Conservation (phyloP, 1,284 basidiomycete genomes). For the Trichosporon sp. region DNA sequence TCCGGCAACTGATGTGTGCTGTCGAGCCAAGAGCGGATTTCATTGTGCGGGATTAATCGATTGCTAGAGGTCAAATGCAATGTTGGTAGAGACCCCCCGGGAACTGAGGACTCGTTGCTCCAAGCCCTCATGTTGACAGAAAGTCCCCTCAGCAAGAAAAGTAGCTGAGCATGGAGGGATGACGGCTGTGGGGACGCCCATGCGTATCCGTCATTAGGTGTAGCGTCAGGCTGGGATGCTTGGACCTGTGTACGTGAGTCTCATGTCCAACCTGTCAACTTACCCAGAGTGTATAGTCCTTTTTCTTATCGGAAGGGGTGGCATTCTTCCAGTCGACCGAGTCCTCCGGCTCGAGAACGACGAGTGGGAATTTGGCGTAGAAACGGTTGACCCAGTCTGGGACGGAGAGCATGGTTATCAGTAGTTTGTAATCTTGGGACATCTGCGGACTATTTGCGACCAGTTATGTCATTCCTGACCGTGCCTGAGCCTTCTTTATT, state of each 20-base stretch:
- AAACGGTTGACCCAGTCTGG: slow-evolving; percentile 35
- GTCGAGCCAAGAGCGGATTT: slow-evolving; percentile 39
- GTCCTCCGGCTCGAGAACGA: slow-evolving; percentile 40
- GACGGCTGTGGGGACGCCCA: slow-evolving; percentile 36
- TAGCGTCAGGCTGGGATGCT: slow-evolving; percentile 13
- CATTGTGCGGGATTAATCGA: slow-evolving; percentile 26
- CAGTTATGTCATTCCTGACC: neutral
- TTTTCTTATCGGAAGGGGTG: neutral
- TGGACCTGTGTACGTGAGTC: slow-evolving; percentile 20
- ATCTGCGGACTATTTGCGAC: neutral
- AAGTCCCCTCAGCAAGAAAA: slow-evolving; percentile 37
- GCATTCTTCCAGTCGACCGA: slow-evolving; percentile 26
- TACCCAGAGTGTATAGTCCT: slow-evolving; percentile 26
- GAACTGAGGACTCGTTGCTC: slow-evolving; percentile 33
- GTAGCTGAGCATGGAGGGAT: slow-evolving; percentile 37
- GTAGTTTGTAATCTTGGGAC: neutral
- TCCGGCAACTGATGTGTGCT: slow-evolving; percentile 8
- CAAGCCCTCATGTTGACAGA: slow-evolving; percentile 31
- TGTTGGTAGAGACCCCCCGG: slow-evolving; percentile 28
- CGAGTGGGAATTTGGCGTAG: slow-evolving; percentile 43
- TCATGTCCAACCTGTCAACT: neutral
- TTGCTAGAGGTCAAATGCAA: slow-evolving; percentile 31
- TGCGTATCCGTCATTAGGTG: slow-evolving; percentile 17
- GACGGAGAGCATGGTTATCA: slow-evolving; percentile 24
- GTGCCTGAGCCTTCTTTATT: neutral